Conservation (phyloP, 164 flowering plant species). For the Chloranthus sessilifolius region DNA sequence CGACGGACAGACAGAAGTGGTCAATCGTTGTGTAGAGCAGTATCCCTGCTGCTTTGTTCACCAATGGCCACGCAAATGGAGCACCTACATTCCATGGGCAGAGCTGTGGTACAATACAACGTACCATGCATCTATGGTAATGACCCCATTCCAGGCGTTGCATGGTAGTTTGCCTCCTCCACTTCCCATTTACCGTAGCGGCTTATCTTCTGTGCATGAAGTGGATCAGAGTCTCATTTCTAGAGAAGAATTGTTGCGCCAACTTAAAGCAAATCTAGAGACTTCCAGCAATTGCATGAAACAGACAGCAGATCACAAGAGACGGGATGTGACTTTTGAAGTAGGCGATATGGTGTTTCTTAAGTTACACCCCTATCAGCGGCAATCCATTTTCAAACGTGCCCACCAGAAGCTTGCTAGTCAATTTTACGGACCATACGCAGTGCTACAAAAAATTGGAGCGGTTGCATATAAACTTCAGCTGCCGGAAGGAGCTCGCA, state of each 20-base stretch:
- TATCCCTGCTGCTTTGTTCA: neutral
- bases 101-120: slow-evolving; percentile 1
- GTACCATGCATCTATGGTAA: neutral
- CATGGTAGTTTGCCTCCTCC: neutral
- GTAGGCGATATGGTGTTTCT: slow-evolving; percentile 2
- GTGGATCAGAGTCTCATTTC: neutral
- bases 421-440: slow-evolving; percentile 1
- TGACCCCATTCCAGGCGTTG: neutral
- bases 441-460: neutral
- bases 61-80: neutral
- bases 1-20: slow-evolving; percentile 1
- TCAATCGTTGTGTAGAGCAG: neutral
- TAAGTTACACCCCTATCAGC: slow-evolving; percentile 4
- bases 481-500: neutral
- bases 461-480: neutral
- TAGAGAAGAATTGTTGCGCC: neutral
- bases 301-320: neutral
- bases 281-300: neutral
- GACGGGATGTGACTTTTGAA: neutral
- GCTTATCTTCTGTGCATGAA: neutral
- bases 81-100: neutral
- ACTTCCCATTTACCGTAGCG: neutral
- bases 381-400: neutral
- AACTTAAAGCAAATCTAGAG: neutral
- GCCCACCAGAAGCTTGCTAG: slow-evolving; percentile 1